Evolutionary conservation across 805 yeast genomes (phyloP), one percentile per base, ranked within the genome.

Genomic region (Cyberlindnera nakhonratchasimensis): DNA sequence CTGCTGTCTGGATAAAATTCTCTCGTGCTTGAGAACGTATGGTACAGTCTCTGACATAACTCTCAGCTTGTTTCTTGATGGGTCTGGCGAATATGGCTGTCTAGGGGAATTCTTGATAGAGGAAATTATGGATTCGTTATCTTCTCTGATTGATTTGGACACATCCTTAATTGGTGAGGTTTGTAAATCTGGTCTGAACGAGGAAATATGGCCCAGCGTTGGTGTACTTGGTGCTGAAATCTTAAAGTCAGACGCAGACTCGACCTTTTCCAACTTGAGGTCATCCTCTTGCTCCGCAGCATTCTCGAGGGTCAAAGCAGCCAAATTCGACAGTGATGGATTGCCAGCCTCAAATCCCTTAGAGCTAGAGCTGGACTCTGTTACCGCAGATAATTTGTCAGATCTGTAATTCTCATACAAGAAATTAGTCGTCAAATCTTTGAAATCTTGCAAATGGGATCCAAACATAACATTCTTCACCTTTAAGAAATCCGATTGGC

Each of bases 1-100:
- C 44, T 80, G 86, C 57, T 86, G 90, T 61, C 86, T 80, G 39
- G 83, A 82, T 50, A 79, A 64, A 43, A 85, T 74, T 43, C 83
- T 74, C 62, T 86, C 91, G 61, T 85, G 91, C 58, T 86, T 75
- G 48, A 86, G 66, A 25, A 84, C 82, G 53, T 86, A 86, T n/a
- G 95, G 95, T 19, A 86, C 86, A 2, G 93, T 86, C 57, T 84
- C 91, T 32, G 89, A 81, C 42, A 86, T 79, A 57, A 81, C 85
- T 58, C 95, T 72, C 50, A 86, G 66, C 62, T 83, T 86, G 50
- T 72, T 72, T 49, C 86, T 75, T 39, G 74, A 74, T 31, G 67
- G 66, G 26, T 63, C 64, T 11, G 65, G 58, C 1, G 64, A 52
- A 37, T 54, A 55, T 26, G 55, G 43, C 14, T 59, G 31, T 24